Percentiles rank a stretch among this genome's conserved stretches.
Evolutionary conservation across 1,284 basidiomycete genomes (phyloP).

Genomic region (Mycocalia duriaeana): DNA sequence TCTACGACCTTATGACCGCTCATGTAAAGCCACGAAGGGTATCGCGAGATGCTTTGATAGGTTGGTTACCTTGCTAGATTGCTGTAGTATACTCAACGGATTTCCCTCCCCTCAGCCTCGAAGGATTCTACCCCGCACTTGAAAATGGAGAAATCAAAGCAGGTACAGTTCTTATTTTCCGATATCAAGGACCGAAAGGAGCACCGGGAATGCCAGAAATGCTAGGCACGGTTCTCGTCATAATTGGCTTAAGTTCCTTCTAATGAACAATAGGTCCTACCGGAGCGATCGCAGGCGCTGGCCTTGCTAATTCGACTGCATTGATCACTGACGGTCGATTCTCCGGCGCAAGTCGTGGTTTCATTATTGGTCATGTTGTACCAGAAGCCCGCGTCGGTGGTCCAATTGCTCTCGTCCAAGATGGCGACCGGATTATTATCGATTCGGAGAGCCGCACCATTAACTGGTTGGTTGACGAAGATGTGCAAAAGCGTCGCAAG

Average conservation of each 20-base stretch:
- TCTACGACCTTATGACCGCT: neutral
- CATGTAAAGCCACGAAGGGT: constrained; percentile 39
- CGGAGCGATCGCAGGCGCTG: constrained; percentile 89
- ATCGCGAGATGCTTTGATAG: constrained; percentile 74
- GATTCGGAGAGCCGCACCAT: constrained; percentile 79
- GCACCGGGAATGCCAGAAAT: constrained; percentile 97
- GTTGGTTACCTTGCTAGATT: constrained; percentile 37
- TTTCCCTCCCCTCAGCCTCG: too few relatives aligned
- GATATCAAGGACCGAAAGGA: constrained; percentile 95
- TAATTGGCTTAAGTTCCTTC: neutral
- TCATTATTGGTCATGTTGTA: constrained; percentile 78
- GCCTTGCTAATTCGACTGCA: constrained; percentile 85
- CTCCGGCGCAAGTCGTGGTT: constrained; percentile 66
- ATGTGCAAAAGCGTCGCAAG: constrained; percentile 69
- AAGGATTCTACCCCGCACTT: constrained; percentile 81
- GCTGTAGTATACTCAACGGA: too few relatives aligned
- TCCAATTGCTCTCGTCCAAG: constrained; percentile 90
- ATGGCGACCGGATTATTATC: constrained; percentile 85
- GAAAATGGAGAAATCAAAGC: constrained; percentile 80
- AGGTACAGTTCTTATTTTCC: constrained; percentile 84
- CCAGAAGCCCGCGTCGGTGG: constrained; percentile 92
- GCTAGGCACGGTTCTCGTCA: constrained; percentile 33
- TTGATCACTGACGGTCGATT: constrained; percentile 96
- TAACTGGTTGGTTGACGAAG: constrained; percentile 77
- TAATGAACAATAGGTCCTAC: constrained; percentile 59